Evolutionary conservation across 1,284 basidiomycete species (phyloP), one percentile per base, ranked within the genome.

Genomic region (Cutaneotrichosporon mucoides): DNA sequence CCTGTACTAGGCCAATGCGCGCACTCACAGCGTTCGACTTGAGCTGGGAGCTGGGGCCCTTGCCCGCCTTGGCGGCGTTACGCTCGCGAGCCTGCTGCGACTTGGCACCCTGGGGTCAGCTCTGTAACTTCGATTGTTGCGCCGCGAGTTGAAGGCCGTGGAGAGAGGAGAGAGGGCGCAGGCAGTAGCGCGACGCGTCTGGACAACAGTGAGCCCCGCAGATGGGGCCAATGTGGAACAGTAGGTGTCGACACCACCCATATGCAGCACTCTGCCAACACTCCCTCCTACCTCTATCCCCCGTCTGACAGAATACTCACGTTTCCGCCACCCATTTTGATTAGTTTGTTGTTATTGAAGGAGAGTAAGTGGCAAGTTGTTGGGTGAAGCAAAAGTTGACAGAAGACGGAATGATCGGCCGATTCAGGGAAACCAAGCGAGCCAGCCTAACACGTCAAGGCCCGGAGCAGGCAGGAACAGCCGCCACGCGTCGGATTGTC

Each of bases 1-100:
- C n/a, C n/a, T n/a, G n/a, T n/a, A n/a, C n/a, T n/a, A n/a, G n/a
- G n/a, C n/a, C n/a, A n/a, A n/a, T n/a, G n/a, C n/a, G n/a, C n/a
- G n/a, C n/a, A n/a, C 73, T 73, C 65, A 76, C 75, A 44, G 69
- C 68, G 65, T 77, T 77, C 52, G 71, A 57, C 66, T 76, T 76
- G 57, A 75, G 59, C 63, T 78, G 76, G 52, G 76, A 78, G 4
- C 62, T 48, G 24, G 68, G 65, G 15, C 69, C 76, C 61, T 72
- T 73, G 43, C 33, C 53, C 8, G 65, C 61, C 16, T 60, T 67
- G 50, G 64, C 67, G 7, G 66, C 68, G 57, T 72, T 71, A 48
- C 65, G 65, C 56, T 73, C 75, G 33, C 73, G 69, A 59, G 62
- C 63, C 43, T 76, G 71, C 43, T 60, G 59, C 42, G 76, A 63